Conservation (phyloP, 495 filamentous ascomycete genomes). For the Penicillium soppii region DNA sequence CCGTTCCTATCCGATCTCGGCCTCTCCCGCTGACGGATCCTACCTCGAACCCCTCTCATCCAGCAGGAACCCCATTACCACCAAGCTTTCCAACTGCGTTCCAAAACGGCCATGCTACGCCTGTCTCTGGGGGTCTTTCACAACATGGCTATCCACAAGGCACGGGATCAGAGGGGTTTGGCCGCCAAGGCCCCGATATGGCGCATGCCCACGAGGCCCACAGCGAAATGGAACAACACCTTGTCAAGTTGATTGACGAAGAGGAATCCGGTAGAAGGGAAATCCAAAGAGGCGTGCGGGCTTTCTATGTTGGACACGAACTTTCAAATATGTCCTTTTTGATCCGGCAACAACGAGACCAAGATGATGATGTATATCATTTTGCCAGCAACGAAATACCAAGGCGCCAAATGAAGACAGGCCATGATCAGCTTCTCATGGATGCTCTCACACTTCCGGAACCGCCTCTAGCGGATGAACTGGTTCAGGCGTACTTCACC, state of each 20-base stretch:
- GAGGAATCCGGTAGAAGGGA: slow-evolving; percentile 42
- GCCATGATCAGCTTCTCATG: slow-evolving; percentile 49
- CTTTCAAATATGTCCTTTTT: slow-evolving; percentile 54
- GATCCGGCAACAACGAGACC: slow-evolving; percentile 47
- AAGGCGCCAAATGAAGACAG: slow-evolving; percentile 42
- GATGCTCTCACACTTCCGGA: slow-evolving; percentile 49
- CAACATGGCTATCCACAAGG: slow-evolving; percentile 25
- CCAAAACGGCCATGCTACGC: slow-evolving; percentile 19
- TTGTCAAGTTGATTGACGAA: slow-evolving; percentile 48
- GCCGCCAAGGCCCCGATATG: slow-evolving; percentile 28
- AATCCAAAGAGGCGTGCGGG: slow-evolving; percentile 46
- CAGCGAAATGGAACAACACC: slow-evolving; percentile 41
- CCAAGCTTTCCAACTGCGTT: slow-evolving; percentile 35
- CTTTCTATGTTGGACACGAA: slow-evolving; percentile 51
- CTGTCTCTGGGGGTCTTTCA: slow-evolving; percentile 15
- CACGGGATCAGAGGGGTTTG: slow-evolving; percentile 24
- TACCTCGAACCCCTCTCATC: slow-evolving; percentile 21
- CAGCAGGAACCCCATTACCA: slow-evolving; percentile 20
- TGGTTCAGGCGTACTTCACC: slow-evolving; percentile 47
- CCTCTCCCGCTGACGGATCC: slow-evolving; percentile 32
- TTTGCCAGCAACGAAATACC: slow-evolving; percentile 50
- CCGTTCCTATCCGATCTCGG: slow-evolving; percentile 50
- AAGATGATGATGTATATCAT: slow-evolving; percentile 47
- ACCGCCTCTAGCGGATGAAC: slow-evolving; percentile 43
- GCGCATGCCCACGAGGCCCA: slow-evolving; percentile 36